Evolutionary conservation across 148 eudicot genomes (phyloP).

Genomic region (Pharnaceum exiguum): DNA sequence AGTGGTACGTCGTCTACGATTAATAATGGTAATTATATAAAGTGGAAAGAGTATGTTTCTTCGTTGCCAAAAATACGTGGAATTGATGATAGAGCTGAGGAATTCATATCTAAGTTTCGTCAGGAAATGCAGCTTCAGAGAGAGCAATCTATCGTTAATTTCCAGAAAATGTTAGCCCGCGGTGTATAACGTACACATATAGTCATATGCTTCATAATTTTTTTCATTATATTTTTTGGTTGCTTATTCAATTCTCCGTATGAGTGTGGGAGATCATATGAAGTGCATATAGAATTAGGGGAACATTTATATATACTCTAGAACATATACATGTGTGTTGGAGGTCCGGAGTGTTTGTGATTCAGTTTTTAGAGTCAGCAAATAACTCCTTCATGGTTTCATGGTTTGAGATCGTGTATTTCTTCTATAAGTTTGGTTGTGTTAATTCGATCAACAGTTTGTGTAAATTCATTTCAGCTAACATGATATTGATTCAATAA

Average conservation of each 20-base stretch:
- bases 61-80: constrained; percentile 26
- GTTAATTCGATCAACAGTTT: no score
- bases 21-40: background rate
- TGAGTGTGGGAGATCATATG: background rate
- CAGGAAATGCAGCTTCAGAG: constrained; percentile 57
- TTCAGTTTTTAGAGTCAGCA: no score
- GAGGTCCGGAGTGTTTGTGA: no score
- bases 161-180: constrained; percentile 67
- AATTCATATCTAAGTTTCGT: constrained; percentile 54
- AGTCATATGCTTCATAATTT: background rate
- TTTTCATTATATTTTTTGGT: background rate
- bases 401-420: no score
- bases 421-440: no score
- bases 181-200: constrained; percentile 17
- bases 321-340: no score
- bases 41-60: constrained; percentile 21
- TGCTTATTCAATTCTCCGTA: no score
- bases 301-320: no score
- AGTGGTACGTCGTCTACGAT: background rate
- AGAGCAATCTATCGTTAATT: constrained; percentile 59
- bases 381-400: no score
- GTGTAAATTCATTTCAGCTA: no score
- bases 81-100: constrained; percentile 76
- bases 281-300: no score
- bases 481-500: no score